phyloP scores from a whole-genome alignment of 176 grass and related monocot species.

The Calamus simplicifolius region DNA sequence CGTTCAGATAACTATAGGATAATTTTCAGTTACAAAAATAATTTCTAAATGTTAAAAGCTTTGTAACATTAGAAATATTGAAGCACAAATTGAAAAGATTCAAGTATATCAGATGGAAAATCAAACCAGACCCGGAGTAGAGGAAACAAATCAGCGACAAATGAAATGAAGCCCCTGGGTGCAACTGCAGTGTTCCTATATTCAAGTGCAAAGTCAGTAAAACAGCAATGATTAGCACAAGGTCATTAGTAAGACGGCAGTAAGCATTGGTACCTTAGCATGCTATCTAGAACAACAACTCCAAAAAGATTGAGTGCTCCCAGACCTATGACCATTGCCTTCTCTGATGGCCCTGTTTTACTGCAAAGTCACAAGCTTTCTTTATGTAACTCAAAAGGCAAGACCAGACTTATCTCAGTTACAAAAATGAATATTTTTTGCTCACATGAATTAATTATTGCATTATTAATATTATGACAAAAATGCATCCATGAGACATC shows the following conservation, averaged over 20 bases:
- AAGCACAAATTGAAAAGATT: background rate
- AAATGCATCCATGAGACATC: no score
- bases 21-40: no score
- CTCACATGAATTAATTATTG: no score
- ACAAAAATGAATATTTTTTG: no score
- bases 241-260: constrained; percentile 10
- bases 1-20: no score
- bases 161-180: constrained; percentile 65
- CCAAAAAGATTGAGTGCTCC: constrained; percentile 96
- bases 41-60: no score
- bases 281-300: constrained; percentile 74
- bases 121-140: constrained; percentile 61
- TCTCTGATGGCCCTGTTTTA: constrained; percentile 66
- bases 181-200: constrained; percentile 77
- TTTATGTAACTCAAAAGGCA: constrained; percentile 13
- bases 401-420: background rate
- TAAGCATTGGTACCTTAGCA: constrained; percentile 62
- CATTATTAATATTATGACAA: no score
- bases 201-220: constrained; percentile 25
- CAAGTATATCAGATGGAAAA: background rate
- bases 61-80: no score
- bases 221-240: constrained; percentile 8
- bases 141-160: constrained; percentile 71
- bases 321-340: constrained; percentile 88
- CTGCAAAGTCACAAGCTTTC: constrained; percentile 41